Evolutionary conservation across 306 rosid species (phyloP).

Genomic region (Gastrolobium villosum): DNA sequence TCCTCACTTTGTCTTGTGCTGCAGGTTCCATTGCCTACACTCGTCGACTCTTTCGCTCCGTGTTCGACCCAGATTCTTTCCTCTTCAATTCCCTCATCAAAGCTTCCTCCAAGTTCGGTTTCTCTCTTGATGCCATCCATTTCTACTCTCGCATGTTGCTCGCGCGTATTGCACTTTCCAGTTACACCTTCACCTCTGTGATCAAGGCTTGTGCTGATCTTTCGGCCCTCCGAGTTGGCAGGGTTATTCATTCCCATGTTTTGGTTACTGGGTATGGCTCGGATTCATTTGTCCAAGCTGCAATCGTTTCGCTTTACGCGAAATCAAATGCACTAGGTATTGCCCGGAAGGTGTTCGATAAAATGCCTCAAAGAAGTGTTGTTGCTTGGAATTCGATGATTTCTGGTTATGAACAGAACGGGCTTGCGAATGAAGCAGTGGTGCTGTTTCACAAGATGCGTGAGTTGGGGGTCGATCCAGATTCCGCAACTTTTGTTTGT

Average conservation of each 20-base stretch:
- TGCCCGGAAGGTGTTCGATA: constrained; percentile 73
- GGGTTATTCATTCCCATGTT: constrained; percentile 67
- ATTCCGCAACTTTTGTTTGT: constrained; percentile 71
- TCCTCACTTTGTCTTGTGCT: constrained; percentile 70
- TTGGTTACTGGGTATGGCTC: constrained; percentile 66
- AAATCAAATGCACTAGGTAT: constrained; percentile 60
- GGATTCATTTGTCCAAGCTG: constrained; percentile 79
- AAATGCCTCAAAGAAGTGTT: constrained; percentile 66
- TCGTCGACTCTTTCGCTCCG: constrained; percentile 62
- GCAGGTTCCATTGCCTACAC: constrained; percentile 82
- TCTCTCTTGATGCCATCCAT: constrained; percentile 64
- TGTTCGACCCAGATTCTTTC: constrained; percentile 71
- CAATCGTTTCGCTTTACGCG: constrained; percentile 61
- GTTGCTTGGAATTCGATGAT: constrained; percentile 94
- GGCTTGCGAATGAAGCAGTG: constrained; percentile 69
- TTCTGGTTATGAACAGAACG: constrained; percentile 84
- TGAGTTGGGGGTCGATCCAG: constrained; percentile 60
- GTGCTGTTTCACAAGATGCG: constrained; percentile 61
- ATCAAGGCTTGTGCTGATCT: constrained; percentile 90
- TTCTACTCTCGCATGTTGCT: constrained; percentile 76
- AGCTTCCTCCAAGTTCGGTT: constrained; percentile 67
- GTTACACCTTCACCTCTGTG: constrained; percentile 84
- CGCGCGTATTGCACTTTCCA: constrained; percentile 58
- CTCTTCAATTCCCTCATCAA: constrained; percentile 78
- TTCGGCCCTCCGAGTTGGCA: constrained; percentile 60